Evolutionary conservation across 768 basidiomycete species (phyloP).

Genomic region (Paxillus ammoniavirescens): DNA sequence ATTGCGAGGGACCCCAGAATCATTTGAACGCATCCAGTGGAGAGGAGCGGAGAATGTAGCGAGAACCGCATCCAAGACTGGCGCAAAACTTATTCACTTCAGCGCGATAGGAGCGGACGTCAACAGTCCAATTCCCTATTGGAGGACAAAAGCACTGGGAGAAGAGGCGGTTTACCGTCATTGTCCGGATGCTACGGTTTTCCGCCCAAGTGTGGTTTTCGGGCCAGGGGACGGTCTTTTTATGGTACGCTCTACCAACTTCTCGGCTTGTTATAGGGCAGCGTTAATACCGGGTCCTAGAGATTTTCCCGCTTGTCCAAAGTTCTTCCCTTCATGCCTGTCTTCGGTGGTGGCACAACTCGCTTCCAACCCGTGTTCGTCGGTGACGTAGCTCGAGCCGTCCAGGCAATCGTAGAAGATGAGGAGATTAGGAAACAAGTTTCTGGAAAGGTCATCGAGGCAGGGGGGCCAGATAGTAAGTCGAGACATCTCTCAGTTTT

Average conservation of each 20-base stretch:
- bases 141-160: constrained; percentile 59
- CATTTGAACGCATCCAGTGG: constrained; percentile 63
- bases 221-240: constrained; percentile 79
- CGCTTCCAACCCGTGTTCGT: constrained; percentile 75
- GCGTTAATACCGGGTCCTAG: constrained; percentile 29
- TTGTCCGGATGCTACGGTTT: constrained; percentile 53
- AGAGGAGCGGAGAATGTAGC: constrained; percentile 69
- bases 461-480: constrained; percentile 51
- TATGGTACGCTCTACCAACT: constrained; percentile 43
- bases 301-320: constrained; percentile 60
- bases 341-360: constrained; percentile 67
- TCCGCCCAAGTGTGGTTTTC: constrained; percentile 73
- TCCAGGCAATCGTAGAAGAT: constrained; percentile 55
- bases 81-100: constrained; percentile 62
- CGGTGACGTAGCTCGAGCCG: constrained; percentile 59
- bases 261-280: neutral
- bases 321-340: constrained; percentile 69
- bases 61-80: constrained; percentile 44
- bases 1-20: constrained; percentile 51
- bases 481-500: constrained; percentile 26
- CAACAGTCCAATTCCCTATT: constrained; percentile 56
- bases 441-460: constrained; percentile 46
- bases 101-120: constrained; percentile 76
- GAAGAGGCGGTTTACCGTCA: constrained; percentile 51
- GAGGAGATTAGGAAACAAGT: constrained; percentile 33